Evolutionary conservation across 2,329 filamentous ascomycete species (phyloP), one percentile per base, ranked within the genome.

Genomic region (Botryosphaeria dothidea): DNA sequence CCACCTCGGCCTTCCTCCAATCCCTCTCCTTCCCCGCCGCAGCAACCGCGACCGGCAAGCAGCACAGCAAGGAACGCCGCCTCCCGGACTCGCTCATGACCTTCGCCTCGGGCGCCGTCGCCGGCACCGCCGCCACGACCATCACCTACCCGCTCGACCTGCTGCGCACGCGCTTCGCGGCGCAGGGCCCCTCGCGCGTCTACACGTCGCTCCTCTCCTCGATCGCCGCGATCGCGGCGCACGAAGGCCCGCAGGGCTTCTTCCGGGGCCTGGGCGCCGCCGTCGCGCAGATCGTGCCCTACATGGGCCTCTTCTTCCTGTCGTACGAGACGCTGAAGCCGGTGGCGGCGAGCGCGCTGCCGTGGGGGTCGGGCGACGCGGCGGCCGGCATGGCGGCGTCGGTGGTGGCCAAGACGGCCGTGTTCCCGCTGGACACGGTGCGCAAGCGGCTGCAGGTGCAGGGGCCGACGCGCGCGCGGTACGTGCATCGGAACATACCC

Each of bases 251-350:
- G 0, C 77, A 77, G 3, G 95, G 95, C 0, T 98, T 96, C 80
- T 99, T 97, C 78, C 91, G 92, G 56, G 95, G 95, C 3, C 82
- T 96, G 36, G 86, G 86, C 1, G 93, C 94, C 1, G 92, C 90
- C 0, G 82, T 98, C 23, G 90, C 84, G 27, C 93, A 97, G 80
- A 95, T 98, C 56, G 87, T 97, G 9, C 95, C 95, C 2, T 96
- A 94, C 76, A 99, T 99, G 95, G 95, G 95, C 15, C 83, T 97
- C 2, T 98, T 99, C 81, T 99, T 99, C 79, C 86, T 91, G 36
- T 86, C 88, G 45, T 99, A 98, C 80, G 95, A 99, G 78, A 83
- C 85, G 9, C 80, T 96, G 58, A 83, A 83, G 70, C 80, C 80
- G 2, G 58, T 74, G 4, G 68, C 79, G 27, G 76, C 80, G n/a